Conservation (phyloP, 805 yeast species). For the Yamadazyma tumulicola region DNA sequence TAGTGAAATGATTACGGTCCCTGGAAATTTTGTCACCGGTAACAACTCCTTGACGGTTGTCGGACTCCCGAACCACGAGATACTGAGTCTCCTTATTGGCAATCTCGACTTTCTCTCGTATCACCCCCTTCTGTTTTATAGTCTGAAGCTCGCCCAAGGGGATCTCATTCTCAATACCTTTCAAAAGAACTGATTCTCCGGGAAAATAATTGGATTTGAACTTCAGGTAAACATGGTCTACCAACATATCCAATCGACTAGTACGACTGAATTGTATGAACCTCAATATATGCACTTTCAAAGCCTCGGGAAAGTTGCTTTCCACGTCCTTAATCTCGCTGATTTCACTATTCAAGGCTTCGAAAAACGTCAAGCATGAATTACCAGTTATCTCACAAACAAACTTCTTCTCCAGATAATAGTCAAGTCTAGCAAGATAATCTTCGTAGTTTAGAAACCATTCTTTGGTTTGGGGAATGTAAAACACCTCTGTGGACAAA, state of each 20-base stretch:
- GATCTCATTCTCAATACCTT: constrained; percentile 24
- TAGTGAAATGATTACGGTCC: constrained; percentile 84
- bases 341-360: constrained; percentile 76
- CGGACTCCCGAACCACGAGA: constrained; percentile 58
- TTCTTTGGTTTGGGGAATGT: constrained; percentile 80
- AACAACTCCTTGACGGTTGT: constrained; percentile 59
- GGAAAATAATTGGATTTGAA: constrained; percentile 87
- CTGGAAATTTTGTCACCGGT: constrained; percentile 73
- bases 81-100: constrained; percentile 56
- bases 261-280: constrained; percentile 77
- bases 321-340: constrained; percentile 61
- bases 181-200: constrained; percentile 77
- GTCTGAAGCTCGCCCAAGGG: constrained; percentile 9
- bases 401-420: constrained; percentile 71
- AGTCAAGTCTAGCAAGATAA: constrained; percentile 68
- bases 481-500: constrained; percentile 66
- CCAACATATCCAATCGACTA: constrained; percentile 79
- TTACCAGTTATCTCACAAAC: constrained; percentile 96
- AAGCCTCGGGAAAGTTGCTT: constrained; percentile 80
- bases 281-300: constrained; percentile 88
- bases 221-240: constrained; percentile 76
- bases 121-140: constrained; percentile 50
- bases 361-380: constrained; percentile 85
- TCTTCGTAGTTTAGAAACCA: constrained; percentile 80
- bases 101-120: constrained; percentile 83